Evolutionary conservation across 2,329 filamentous ascomycete species (phyloP).

Genomic region (Penicillium brevicompactum): DNA sequence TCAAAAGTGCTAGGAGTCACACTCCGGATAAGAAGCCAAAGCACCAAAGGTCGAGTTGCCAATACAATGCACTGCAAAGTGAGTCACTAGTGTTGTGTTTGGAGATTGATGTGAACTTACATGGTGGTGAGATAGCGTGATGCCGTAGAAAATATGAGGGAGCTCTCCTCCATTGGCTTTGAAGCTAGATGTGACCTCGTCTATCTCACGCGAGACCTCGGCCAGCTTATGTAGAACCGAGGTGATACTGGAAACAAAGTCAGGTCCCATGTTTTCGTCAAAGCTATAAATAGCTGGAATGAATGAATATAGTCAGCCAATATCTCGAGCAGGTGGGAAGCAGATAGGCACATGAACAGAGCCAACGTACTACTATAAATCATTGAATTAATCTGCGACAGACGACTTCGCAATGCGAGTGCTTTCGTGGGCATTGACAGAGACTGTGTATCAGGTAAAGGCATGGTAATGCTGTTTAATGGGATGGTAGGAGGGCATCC

Average conservation of each 20-base stretch:
- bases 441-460: not conserved
- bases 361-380: not conserved
- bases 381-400: not conserved
- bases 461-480: not conserved
- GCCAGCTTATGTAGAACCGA: not conserved
- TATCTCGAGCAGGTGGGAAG: not conserved
- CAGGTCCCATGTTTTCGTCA: not conserved
- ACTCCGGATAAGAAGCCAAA: constrained; percentile 1
- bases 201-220: constrained; percentile 1
- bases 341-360: not conserved
- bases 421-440: not conserved
- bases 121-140: constrained; percentile 1
- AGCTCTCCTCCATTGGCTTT: not conserved
- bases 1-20: not conserved
- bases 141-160: constrained; percentile 1
- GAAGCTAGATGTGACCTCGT: not conserved
- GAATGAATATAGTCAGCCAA: not conserved
- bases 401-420: constrained; percentile 1
- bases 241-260: constrained; percentile 1
- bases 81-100: not conserved
- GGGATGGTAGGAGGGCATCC: constrained; percentile 2
- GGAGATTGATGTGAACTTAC: not conserved
- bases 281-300: not conserved
- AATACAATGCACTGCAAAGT: not conserved
- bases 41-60: not conserved